These are phyloP conservation scores for Geranomyces variabilis DNA, from an alignment of 192 early-diverging fungal genomes.

Conservation along the genomic window DNA sequence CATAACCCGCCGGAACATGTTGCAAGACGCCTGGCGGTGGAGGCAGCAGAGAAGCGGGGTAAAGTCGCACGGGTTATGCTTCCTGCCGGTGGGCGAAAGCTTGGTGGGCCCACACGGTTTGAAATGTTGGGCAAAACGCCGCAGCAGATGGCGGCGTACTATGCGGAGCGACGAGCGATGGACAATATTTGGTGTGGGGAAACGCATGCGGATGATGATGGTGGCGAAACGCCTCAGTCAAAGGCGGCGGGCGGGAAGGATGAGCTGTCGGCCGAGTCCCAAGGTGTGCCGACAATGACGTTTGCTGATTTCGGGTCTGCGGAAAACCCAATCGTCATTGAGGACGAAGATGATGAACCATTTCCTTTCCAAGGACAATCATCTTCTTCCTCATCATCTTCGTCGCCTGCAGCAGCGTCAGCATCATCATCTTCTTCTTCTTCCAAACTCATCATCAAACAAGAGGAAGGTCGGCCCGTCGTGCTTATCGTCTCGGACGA, in stretches of 20 bases:
- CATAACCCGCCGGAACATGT: conserved; percentile 43
- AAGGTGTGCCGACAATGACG: neutral
- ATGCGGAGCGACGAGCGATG: conserved; percentile 66
- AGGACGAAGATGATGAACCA: neutral
- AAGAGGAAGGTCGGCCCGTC: no score
- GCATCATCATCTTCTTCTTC: neutral
- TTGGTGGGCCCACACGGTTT: conserved; percentile 34
- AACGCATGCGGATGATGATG: conserved; percentile 14
- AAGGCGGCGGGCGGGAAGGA: neutral
- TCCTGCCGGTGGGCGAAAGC: conserved; percentile 56
- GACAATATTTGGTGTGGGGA: conserved; percentile 76
- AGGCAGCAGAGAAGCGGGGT: conserved; percentile 60
- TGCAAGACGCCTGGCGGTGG: conserved; percentile 45
- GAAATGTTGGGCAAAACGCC: conserved; percentile 47
- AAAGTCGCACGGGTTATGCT: conserved; percentile 54
- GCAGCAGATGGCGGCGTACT: conserved; percentile 64
- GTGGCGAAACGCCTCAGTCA: neutral
- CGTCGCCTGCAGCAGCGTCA: no score
- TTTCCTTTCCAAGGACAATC: neutral
- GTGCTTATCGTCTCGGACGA: no score
- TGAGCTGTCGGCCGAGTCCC: neutral
- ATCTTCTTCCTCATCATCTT: neutral
- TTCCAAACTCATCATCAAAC: no score
- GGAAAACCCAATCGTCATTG: neutral
- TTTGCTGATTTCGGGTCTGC: neutral